Conservation (phyloP, 2,329 filamentous ascomycete genomes). For the Cladosporium sp. region DNA sequence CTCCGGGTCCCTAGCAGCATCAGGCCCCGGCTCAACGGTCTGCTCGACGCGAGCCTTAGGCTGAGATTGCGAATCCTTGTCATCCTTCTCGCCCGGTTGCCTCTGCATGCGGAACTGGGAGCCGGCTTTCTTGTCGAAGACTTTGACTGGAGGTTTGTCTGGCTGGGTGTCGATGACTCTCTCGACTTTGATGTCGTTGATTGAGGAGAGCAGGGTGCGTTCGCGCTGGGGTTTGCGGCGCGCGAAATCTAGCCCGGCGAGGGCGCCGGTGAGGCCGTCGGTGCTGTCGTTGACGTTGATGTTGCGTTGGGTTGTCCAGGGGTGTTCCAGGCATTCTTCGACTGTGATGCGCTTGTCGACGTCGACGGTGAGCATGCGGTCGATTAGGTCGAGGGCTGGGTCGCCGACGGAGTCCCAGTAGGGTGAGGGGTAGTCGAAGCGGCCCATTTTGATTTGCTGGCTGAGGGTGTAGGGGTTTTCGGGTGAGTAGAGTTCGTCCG, state of each 20-base stretch:
- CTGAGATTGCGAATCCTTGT: slow-evolving; percentile 13
- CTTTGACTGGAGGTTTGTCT: slow-evolving; percentile 60
- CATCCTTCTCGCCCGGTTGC: slow-evolving; percentile 13
- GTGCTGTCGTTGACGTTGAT: slow-evolving; percentile 67
- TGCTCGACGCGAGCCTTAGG: slow-evolving; percentile 30
- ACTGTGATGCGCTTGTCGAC: slow-evolving; percentile 78
- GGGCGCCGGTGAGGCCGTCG: slow-evolving; percentile 82
- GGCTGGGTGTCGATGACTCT: slow-evolving; percentile 53
- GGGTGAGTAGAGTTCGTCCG: slow-evolving; percentile 72
- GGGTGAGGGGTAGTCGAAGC: slow-evolving; percentile 91
- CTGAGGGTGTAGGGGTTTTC: slow-evolving; percentile 83
- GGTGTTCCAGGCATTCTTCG: slow-evolving; percentile 84
- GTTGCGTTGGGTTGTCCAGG: slow-evolving; percentile 63
- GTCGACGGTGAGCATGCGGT: slow-evolving; percentile 88
- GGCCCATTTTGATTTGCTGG: slow-evolving; percentile 82
- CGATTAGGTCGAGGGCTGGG: slow-evolving; percentile 84
- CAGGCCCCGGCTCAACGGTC: slow-evolving; percentile 61
- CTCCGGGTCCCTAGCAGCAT: slow-evolving; percentile 59
- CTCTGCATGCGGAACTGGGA: slow-evolving; percentile 26
- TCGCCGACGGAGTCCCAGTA: slow-evolving; percentile 93
- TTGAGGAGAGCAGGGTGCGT: slow-evolving; percentile 74
- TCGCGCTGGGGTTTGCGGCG: slow-evolving; percentile 75
- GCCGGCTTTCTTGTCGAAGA: slow-evolving; percentile 68
- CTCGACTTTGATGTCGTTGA: slow-evolving; percentile 68
- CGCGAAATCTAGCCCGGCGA: slow-evolving; percentile 76